Percentiles rank a stretch among this genome's conserved stretches.
Conservation (phyloP, 2,329 filamentous ascomycete species). For the Torrubiellomyces zombiae region DNA sequence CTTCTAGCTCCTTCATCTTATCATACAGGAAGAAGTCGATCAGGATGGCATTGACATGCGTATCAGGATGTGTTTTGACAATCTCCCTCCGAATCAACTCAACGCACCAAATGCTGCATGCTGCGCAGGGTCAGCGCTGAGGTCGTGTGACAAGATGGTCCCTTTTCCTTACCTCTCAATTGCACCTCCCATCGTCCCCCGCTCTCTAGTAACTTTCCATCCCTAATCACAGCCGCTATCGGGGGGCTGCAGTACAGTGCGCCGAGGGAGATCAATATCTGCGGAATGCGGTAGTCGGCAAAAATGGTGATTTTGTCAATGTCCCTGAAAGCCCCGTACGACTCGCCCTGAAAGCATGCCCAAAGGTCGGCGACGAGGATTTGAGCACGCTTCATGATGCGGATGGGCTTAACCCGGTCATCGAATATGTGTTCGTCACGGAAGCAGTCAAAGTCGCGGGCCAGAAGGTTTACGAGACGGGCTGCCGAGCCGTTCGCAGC, state of each 20-base stretch:
- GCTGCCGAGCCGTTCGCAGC: constrained; percentile 67
- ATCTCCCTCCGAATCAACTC: constrained; percentile 81
- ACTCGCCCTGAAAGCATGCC: constrained; percentile 79
- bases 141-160: neutral
- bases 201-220: constrained; percentile 46
- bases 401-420: constrained; percentile 49
- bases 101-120: constrained; percentile 91
- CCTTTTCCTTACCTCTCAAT: constrained; percentile 46
- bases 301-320: constrained; percentile 98
- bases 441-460: constrained; percentile 71
- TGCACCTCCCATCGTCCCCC: constrained; percentile 74
- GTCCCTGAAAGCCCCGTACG: constrained; percentile 68
- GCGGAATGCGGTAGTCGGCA: constrained; percentile 91
- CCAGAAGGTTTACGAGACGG: constrained; percentile 69
- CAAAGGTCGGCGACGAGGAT: constrained; percentile 92
- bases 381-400: constrained; percentile 85
- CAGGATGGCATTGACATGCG: constrained; percentile 67
- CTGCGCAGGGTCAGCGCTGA: constrained; percentile 24
- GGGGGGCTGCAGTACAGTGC: constrained; percentile 74
- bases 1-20: constrained; percentile 73
- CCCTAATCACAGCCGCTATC: constrained; percentile 53
- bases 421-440: constrained; percentile 65
- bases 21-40: constrained; percentile 98
- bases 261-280: constrained; percentile 72
- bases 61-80: constrained; percentile 49